These are phyloP conservation scores for Ganoderma boninense DNA, from an alignment of 1,284 basidiomycete species.

Conservation along the genomic window DNA sequence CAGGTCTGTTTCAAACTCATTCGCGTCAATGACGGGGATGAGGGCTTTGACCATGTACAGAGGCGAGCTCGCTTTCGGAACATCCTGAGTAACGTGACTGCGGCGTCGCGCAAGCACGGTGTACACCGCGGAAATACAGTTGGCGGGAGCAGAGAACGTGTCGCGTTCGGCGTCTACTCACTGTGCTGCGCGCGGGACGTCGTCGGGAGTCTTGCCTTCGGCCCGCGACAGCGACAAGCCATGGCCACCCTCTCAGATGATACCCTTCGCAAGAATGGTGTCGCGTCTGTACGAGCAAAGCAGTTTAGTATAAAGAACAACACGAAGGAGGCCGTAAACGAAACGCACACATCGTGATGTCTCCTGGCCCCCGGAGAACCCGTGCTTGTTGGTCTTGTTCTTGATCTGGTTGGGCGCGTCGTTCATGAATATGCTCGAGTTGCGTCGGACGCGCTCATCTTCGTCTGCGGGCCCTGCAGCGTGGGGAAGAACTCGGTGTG, in stretches of 20 bases:
- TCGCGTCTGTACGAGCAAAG: conserved; percentile 61
- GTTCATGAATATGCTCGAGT: conserved; percentile 95
- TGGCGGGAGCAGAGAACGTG: conserved; percentile 77
- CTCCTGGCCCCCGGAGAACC: conserved; percentile 90
- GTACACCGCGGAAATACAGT: conserved; percentile 97
- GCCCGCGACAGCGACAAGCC: conserved; percentile 26
- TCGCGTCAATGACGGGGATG: conserved; percentile 98
- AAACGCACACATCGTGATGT: conserved; percentile 55
- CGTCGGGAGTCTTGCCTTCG: background rate
- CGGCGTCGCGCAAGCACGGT: conserved; percentile 95
- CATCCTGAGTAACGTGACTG: conserved; percentile 98
- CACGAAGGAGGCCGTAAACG: background rate
- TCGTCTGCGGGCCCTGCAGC: conserved; percentile 96
- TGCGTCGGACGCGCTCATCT: conserved; percentile 98
- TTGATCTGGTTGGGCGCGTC: conserved; percentile 95
- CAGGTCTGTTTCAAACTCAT: conserved; percentile 98
- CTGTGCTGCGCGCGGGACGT: background rate
- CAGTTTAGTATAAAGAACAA: background rate
- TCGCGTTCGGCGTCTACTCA: conserved; percentile 25
- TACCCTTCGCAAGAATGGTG: conserved; percentile 82
- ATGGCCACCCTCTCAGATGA: conserved; percentile 88
- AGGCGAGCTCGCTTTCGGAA: conserved; percentile 97
- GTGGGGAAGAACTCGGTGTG: conserved; percentile 99
- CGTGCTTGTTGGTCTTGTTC: conserved; percentile 96
- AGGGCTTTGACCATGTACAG: conserved; percentile 97